These are phyloP conservation scores for Cardamine occulta DNA, from an alignment of 345 rosid species.

Conservation along the genomic window DNA sequence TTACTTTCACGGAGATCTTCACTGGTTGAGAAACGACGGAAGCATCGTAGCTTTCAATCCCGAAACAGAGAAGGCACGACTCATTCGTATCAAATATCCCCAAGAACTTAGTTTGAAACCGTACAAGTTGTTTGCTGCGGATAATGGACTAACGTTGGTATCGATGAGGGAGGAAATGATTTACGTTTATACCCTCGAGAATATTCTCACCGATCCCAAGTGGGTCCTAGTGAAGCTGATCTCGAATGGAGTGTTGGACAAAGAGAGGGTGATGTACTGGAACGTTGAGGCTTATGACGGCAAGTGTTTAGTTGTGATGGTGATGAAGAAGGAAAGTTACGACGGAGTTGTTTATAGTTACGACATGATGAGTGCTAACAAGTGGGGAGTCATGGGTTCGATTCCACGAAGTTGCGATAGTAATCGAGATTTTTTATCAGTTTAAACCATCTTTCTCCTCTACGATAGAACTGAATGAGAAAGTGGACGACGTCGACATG, in stretches of 20 bases:
- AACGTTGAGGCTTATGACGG: neutral
- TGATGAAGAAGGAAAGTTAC: neutral
- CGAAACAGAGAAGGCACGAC: neutral
- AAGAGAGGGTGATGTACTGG: neutral
- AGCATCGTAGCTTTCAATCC: conserved; percentile 4
- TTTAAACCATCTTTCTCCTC: neutral
- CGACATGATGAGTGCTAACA: neutral
- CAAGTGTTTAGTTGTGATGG: neutral
- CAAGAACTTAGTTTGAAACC: too few species aligned
- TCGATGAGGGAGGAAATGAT: neutral
- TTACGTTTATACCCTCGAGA: neutral
- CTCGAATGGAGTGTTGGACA: neutral
- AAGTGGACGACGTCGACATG: neutral
- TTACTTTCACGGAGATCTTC: neutral
- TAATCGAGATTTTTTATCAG: neutral
- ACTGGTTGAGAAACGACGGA: conserved; percentile 20
- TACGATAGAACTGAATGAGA: conserved; percentile 8
- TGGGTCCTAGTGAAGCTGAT: neutral
- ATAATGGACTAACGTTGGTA: neutral
- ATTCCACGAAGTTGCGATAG: too few species aligned
- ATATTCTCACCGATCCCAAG: neutral
- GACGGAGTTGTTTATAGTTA: neutral
- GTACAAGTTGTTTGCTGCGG: neutral
- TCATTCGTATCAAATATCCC: neutral
- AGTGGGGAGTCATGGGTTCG: neutral